Base-by-base conservation (phyloP, 73 alveolate species). In the Paramecium sonneborni region DNA sequence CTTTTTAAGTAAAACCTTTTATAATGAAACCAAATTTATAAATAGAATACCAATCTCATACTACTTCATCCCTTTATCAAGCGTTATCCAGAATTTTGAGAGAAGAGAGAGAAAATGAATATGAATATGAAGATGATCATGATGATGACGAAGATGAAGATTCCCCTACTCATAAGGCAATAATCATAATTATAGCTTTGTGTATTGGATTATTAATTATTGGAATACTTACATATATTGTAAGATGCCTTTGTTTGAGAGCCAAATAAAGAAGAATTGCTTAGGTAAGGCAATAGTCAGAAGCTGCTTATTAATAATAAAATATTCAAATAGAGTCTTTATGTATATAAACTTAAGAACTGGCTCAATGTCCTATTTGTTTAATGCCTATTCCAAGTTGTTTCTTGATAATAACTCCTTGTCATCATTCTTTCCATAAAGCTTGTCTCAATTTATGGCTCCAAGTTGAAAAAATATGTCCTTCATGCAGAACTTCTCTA, bases 361-460 rank as follows among this genome's bases (percentile, higher is more conserved):
- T 62, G 26, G 30, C 84, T 62, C 14, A 26, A 62, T 62, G 84
- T 30, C 84, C 84, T 2, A 62, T 62, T 14, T 62, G 84, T 32
- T 62, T 62, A 24, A 62, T 32, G 44, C 44, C 44, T 3, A 62
- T 62, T 14, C 84, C 84, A 62, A 26, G 12, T 30, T 62, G 28
- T 12, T 12, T 62, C 5, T 5, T 26, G 39, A 3, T 62, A 1
- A 12, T 32, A 1, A 62, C 84, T 3, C 48, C 39, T 32, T 62
- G 84, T 62, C 44, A 62, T 62, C 84, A 62, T 21, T 3, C 39
- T 5, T 62, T 62, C 46, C 84, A 62, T 26, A 62, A 62, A 30
- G 84, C 84, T 1, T 62, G 84, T 62, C 43, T 62, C 84, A 32
- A 62, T n/a, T 12, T 30, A 62, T 62, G 84, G 84, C 39, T 62